Conservation (phyloP, 169 alveolate species). For the Babesia sp. region DNA sequence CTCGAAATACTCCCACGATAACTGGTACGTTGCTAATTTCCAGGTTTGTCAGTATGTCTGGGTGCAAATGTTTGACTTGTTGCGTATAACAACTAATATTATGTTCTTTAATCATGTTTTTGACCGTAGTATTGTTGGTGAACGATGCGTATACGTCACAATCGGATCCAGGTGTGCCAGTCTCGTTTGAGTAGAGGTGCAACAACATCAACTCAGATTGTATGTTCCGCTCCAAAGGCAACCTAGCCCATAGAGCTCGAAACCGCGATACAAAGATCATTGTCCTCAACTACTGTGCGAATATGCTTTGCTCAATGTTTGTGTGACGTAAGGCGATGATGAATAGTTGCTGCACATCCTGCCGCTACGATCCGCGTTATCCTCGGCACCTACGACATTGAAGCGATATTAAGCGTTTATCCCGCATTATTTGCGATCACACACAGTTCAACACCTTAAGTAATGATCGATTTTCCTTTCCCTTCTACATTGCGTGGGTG, state of each 20-base stretch:
- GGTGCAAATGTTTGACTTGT: slow-evolving; percentile 18
- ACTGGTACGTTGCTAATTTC: slow-evolving; percentile 49
- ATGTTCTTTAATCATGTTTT: neutral
- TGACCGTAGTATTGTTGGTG: neutral
- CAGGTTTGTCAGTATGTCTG: slow-evolving; percentile 8
- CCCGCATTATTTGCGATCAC: too few relatives aligned
- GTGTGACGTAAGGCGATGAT: too few relatives aligned
- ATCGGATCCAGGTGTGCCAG: neutral
- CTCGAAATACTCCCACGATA: slow-evolving; percentile 18
- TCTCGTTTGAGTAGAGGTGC: neutral
- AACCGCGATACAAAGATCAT: slow-evolving; percentile 6
- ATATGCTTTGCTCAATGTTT: too few relatives aligned
- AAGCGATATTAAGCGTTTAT: too few relatives aligned
- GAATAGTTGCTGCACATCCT: too few relatives aligned
- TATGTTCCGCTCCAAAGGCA: neutral
- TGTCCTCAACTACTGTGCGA: too few relatives aligned
- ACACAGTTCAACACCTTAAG: too few relatives aligned
- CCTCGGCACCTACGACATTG: too few relatives aligned
- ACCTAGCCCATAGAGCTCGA: slow-evolving; percentile 21
- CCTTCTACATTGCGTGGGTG: too few relatives aligned
- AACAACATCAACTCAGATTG: slow-evolving; percentile 1
- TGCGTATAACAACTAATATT: slow-evolving; percentile 31
- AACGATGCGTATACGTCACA: neutral
- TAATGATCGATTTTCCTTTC: too few relatives aligned
- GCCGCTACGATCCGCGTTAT: too few relatives aligned